Conservation (phyloP, 192 early-diverging fungal genomes). For the Rhizoclosmatium globosum region DNA sequence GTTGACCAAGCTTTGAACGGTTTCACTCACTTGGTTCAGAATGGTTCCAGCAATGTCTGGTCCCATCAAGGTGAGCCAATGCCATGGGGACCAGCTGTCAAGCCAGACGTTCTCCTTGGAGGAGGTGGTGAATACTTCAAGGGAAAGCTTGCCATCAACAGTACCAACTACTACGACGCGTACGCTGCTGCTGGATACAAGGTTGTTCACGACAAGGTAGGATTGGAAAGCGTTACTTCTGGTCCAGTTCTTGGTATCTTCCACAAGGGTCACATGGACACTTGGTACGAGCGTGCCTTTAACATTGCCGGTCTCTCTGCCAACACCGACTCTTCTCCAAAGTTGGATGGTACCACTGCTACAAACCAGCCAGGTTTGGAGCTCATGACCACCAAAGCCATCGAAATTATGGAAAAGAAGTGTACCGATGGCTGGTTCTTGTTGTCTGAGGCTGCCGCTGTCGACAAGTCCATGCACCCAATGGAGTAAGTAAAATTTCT, state of each 20-base stretch:
- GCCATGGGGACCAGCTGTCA: constrained; percentile 51
- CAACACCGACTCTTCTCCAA: constrained; percentile 45
- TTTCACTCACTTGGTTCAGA: constrained; percentile 12
- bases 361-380: constrained; percentile 65
- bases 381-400: constrained; percentile 67
- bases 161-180: constrained; percentile 39
- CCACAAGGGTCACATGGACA: constrained; percentile 64
- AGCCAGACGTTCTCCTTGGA: constrained; percentile 69
- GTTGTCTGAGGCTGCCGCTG: constrained; percentile 70
- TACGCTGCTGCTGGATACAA: constrained; percentile 65
- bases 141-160: constrained; percentile 31
- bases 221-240: constrained; percentile 55
- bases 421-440: constrained; percentile 71
- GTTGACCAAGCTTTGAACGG: constrained; percentile 67
- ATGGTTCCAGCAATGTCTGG: constrained; percentile 29
- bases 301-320: constrained; percentile 57
- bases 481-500: constrained; percentile 43
- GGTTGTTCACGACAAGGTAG: constrained; percentile 56
- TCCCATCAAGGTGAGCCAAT: constrained; percentile 4
- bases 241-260: constrained; percentile 71
- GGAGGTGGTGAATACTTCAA: constrained; percentile 71
- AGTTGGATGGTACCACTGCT: constrained; percentile 50
- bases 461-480: constrained; percentile 71
- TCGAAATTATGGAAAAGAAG: constrained; percentile 65
- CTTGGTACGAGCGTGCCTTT: constrained; percentile 71